These are phyloP conservation scores for Hemileia vastatrix DNA, from an alignment of 1,284 basidiomycete species.

Conservation along the genomic window DNA sequence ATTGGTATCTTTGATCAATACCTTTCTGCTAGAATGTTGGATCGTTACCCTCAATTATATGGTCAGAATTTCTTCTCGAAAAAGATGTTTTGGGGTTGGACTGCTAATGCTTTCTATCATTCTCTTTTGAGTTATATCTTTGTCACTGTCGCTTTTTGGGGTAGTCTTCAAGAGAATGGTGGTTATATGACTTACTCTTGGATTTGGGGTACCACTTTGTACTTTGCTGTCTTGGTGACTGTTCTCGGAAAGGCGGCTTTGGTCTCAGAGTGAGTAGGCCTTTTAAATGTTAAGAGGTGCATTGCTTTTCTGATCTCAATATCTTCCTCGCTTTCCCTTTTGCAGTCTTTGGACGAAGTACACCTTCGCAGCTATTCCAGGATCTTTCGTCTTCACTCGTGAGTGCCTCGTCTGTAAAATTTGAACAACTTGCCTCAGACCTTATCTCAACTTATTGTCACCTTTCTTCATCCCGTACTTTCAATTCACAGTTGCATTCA, in stretches of 20 bases:
- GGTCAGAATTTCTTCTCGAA: too few species aligned
- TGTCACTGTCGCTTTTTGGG: conserved; percentile 82
- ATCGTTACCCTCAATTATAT: conserved; percentile 94
- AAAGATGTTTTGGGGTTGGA: conserved; percentile 88
- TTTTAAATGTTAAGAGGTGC: background rate
- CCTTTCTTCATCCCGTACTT: too few species aligned
- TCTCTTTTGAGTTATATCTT: conserved; percentile 70
- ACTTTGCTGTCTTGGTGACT: conserved; percentile 81
- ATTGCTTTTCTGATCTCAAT: conserved; percentile 3
- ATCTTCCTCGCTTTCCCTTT: background rate
- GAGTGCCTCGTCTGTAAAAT: too few species aligned
- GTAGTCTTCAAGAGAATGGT: conserved; percentile 65
- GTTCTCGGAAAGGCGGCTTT: conserved; percentile 94
- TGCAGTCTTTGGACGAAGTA: conserved; percentile 96
- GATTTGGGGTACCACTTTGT: conserved; percentile 95
- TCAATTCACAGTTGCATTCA: conserved; percentile 79
- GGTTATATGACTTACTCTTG: conserved; percentile 83
- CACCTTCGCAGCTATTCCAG: conserved; percentile 92
- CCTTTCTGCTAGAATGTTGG: conserved; percentile 86
- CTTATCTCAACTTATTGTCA: too few species aligned
- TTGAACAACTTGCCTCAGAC: too few species aligned
- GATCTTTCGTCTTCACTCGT: conserved; percentile 91
- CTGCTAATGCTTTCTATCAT: conserved; percentile 86
- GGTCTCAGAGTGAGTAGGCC: conserved; percentile 73
- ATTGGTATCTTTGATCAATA: conserved; percentile 92